phyloP scores from a whole-genome alignment of 2,329 filamentous ascomycete genomes.

The Fusarium sororula region DNA sequence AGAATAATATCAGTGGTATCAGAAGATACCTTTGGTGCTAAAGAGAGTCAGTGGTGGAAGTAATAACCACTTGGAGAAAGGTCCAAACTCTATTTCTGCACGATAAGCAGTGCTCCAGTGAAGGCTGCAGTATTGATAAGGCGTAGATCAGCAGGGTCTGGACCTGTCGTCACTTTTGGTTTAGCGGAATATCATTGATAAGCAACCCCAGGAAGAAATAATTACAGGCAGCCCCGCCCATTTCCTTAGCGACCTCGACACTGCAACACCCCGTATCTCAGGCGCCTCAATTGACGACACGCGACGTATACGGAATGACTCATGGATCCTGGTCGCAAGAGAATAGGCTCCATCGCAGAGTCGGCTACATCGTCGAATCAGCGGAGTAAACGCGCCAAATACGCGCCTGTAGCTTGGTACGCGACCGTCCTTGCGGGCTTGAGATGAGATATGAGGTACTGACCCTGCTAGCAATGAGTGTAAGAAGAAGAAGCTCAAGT shows the following conservation, averaged over 20 bases:
- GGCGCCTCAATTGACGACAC: background rate
- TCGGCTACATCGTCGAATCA: background rate
- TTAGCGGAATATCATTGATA: background rate
- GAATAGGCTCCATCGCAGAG: background rate
- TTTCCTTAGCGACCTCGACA: background rate
- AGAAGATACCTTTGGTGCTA: background rate
- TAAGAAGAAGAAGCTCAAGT: slow-evolving; percentile 15
- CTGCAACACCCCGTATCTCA: background rate
- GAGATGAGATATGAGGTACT: too few relatives aligned
- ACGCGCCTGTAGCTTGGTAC: slow-evolving; percentile 15
- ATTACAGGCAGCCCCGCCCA: background rate
- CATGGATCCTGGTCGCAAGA: slow-evolving; percentile 2
- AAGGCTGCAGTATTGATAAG: background rate
- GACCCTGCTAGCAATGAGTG: slow-evolving; percentile 1
- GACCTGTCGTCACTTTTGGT: background rate
- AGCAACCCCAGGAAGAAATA: background rate
- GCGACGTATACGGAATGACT: background rate
- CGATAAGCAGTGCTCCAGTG: background rate
- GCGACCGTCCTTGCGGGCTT: background rate
- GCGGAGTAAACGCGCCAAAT: slow-evolving; percentile 12
- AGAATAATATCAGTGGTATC: background rate
- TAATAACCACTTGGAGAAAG: background rate
- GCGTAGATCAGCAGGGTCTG: background rate
- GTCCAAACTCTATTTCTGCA: background rate
- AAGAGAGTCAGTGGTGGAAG: background rate